Base-by-base conservation (phyloP, 768 basidiomycete genomes). In the Naganishia onofrii region DNA sequence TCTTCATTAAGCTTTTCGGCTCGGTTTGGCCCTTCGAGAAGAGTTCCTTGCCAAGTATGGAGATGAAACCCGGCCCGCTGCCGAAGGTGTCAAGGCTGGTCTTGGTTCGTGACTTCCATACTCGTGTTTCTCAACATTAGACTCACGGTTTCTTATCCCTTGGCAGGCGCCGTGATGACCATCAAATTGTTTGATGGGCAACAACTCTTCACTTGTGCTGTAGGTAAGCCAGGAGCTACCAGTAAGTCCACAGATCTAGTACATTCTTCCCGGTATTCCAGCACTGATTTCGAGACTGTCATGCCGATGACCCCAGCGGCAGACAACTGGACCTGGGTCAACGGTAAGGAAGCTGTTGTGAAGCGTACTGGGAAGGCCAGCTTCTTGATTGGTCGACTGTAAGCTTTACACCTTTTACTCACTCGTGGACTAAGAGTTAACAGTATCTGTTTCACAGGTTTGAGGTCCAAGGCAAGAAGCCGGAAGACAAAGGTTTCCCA, bases 321-420 rank as follows among this genome's bases (percentile, higher is more conserved):
- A 2, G 71, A 72, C 44, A 72, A 72, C 63, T 68, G 74, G 72
- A 36, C 21, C 28, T 78, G 77, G 77, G 76, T 71, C 7, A 31
- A 70, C 21, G 73, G 63, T 21, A 78, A 78, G 46, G 67, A 52
- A 46, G 74, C 73, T 17, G 71, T 74, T 2, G 75, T 76, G 31
- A 69, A 67, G 64, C 67, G 67, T 26, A 65, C 66, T 8, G 71
- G 70, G 2, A 73, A 73, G 65, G 69, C 72, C 6, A 70, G 72
- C 12, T 72, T 74, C 51, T 57, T 71, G n/a, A 53, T 78, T 26
- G 72, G 72, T 8, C 42, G 74, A 63, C 63, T 72, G 77, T 78
- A 54, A 67, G 77, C 73, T 1, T 13, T 7, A 31, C 7, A 21
- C n/a, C 28, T 1, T 36, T 13, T 36, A 36, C 36, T 5, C 38